Percentiles rank a stretch among this genome's conserved stretches.
Conservation (phyloP, 805 yeast species). For the Nakazawaea ernobii region DNA sequence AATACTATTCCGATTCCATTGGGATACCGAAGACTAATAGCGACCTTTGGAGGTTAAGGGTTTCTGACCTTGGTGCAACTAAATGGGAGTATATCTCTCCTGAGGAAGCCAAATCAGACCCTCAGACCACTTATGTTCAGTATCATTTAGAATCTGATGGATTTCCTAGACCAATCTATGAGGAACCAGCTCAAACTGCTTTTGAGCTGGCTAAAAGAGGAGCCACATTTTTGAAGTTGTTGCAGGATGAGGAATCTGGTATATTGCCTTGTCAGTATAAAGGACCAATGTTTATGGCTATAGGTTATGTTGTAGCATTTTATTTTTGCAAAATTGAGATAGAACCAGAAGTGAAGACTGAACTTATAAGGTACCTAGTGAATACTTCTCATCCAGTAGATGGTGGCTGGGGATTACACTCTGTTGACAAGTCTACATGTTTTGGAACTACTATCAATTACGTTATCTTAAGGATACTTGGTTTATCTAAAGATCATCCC, state of each 20-base stretch:
- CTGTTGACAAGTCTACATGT: slow-evolving; percentile 88
- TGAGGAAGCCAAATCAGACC: slow-evolving; percentile 31
- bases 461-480: slow-evolving; percentile 73
- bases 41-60: slow-evolving; percentile 65
- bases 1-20: slow-evolving; percentile 58
- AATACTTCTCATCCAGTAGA: slow-evolving; percentile 95
- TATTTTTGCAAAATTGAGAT: slow-evolving; percentile 67
- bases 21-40: slow-evolving; percentile 68
- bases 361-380: slow-evolving; percentile 79
- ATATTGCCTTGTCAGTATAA: slow-evolving; percentile 88
- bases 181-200: slow-evolving; percentile 30
- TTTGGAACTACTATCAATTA: slow-evolving; percentile 92
- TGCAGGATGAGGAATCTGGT: slow-evolving; percentile 81
- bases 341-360: slow-evolving; percentile 58
- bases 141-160: slow-evolving; percentile 40
- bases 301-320: slow-evolving; percentile 75
- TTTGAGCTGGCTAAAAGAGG: slow-evolving; percentile 66
- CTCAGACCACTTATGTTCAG: slow-evolving; percentile 52
- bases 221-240: slow-evolving; percentile 55
- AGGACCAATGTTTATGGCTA: slow-evolving; percentile 97
- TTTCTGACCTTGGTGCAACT: slow-evolving; percentile 70
- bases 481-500: slow-evolving; percentile 67
- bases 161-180: slow-evolving; percentile 27
- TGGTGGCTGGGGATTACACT: slow-evolving; percentile 99
- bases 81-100: slow-evolving; percentile 65